Conservation (phyloP, 2,329 filamentous ascomycete species). For the Parastagonospora avenae region DNA sequence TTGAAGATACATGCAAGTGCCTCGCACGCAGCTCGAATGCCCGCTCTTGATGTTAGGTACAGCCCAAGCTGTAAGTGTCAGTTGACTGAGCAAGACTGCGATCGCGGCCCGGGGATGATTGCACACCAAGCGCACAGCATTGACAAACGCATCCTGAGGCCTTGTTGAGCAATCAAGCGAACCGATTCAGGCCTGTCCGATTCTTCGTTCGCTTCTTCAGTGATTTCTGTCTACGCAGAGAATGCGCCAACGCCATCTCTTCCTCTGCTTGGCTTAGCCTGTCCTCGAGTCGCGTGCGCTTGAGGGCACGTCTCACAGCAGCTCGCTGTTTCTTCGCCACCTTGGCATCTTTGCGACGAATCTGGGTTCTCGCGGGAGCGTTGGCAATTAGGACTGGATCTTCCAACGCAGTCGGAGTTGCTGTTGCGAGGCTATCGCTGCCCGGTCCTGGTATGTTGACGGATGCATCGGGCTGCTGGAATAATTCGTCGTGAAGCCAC, state of each 20-base stretch:
- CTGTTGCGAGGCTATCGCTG: background rate
- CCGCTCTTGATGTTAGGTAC: too few relatives aligned
- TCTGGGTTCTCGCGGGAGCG: background rate
- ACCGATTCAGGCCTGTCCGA: too few relatives aligned
- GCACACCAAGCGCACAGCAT: too few relatives aligned
- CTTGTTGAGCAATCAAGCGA: too few relatives aligned
- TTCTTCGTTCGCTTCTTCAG: background rate
- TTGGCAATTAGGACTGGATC: background rate
- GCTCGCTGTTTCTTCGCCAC: slow-evolving; percentile 1
- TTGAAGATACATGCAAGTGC: too few relatives aligned
- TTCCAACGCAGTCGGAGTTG: background rate
- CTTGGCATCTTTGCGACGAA: background rate
- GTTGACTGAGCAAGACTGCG: too few relatives aligned
- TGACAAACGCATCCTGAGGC: too few relatives aligned
- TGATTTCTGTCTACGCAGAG: background rate
- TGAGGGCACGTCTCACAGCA: background rate
- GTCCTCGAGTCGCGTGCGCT: background rate
- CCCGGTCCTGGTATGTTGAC: background rate
- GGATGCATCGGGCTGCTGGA: background rate
- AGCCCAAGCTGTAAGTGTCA: too few relatives aligned
- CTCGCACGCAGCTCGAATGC: too few relatives aligned
- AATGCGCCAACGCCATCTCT: background rate
- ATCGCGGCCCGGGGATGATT: too few relatives aligned
- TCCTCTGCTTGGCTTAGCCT: background rate
- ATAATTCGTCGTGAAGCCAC: background rate